phyloP scores from a whole-genome alignment of 208 protist genomes.

The Trypanosoma cruzi region DNA sequence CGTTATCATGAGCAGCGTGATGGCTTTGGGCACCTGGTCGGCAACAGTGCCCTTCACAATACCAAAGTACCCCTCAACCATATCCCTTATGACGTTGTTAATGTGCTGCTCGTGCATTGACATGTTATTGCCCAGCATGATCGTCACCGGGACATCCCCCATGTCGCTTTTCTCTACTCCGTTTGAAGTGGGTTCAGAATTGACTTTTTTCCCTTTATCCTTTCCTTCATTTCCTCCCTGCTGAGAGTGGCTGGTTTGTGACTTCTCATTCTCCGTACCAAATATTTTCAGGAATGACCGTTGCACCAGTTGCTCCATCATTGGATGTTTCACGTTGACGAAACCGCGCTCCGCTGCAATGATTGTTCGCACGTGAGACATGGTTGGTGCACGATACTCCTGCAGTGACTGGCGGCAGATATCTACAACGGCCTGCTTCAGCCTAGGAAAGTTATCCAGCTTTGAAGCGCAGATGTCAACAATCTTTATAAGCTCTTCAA shows the following conservation, averaged over 20 bases:
- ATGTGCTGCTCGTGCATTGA: slow-evolving; percentile 73
- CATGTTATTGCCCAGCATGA: slow-evolving; percentile 81
- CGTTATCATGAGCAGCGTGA: slow-evolving; percentile 98
- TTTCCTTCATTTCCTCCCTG: slow-evolving; percentile 9
- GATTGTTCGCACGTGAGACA: slow-evolving; percentile 91
- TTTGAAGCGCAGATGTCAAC: slow-evolving; percentile 72
- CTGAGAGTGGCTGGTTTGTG: slow-evolving; percentile 9
- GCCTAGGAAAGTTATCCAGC: slow-evolving; percentile 89
- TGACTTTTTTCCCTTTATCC: slow-evolving; percentile 55
- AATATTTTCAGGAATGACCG: slow-evolving; percentile 82
- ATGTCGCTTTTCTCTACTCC: slow-evolving; percentile 46
- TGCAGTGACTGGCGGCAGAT: slow-evolving; percentile 88
- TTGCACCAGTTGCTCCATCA: slow-evolving; percentile 85
- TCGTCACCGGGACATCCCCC: slow-evolving; percentile 75
- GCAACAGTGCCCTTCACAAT: slow-evolving; percentile 92
- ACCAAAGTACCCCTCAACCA: slow-evolving; percentile 93
- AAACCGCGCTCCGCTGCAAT: slow-evolving; percentile 96
- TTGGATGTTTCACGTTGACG: slow-evolving; percentile 96
- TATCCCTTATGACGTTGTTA: slow-evolving; percentile 85
- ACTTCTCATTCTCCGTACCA: slow-evolving; percentile 28
- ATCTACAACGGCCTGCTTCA: slow-evolving; percentile 86
- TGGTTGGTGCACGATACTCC: slow-evolving; percentile 80
- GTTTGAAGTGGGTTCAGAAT: slow-evolving; percentile 32
- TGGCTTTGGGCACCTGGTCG: slow-evolving; percentile 98
- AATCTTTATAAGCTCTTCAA: slow-evolving; percentile 96